Evolutionary conservation across 2,329 filamentous ascomycete species (phyloP).

Genomic region (Pseudocercospora macadamiae): DNA sequence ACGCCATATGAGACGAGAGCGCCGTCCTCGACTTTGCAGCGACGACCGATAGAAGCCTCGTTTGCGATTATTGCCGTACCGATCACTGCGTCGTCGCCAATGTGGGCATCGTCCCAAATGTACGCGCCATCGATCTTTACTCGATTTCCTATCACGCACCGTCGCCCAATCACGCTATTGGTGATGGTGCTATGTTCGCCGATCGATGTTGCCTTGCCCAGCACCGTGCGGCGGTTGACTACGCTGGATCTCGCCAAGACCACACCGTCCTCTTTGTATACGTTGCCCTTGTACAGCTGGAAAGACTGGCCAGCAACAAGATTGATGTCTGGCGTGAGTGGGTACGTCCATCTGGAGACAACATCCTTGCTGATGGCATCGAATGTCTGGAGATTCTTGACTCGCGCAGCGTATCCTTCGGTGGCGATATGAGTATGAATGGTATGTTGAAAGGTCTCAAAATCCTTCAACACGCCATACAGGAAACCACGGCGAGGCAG

Average conservation of each 20-base stretch:
- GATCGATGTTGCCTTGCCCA: constrained; percentile 76
- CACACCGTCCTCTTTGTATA: constrained; percentile 80
- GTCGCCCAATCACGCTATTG: constrained; percentile 79
- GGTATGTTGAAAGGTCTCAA: constrained; percentile 95
- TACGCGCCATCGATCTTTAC: constrained; percentile 78
- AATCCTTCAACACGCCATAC: constrained; percentile 92
- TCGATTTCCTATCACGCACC: constrained; percentile 84
- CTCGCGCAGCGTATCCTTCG: constrained; percentile 83
- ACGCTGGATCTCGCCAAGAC: constrained; percentile 72
- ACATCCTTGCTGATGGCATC: constrained; percentile 86
- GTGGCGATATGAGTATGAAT: constrained; percentile 86
- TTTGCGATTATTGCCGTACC: constrained; percentile 76
- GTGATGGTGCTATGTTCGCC: constrained; percentile 71
- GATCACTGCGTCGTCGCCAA: constrained; percentile 75
- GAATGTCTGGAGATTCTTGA: constrained; percentile 84
- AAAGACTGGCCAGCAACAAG: constrained; percentile 77
- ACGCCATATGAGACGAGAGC: constrained; percentile 81
- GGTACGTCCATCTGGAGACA: constrained; percentile 84
- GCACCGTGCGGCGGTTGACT: constrained; percentile 69
- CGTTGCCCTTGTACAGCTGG: constrained; percentile 66
- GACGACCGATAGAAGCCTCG: constrained; percentile 70
- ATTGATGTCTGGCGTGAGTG: constrained; percentile 87
- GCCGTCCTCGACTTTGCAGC: constrained; percentile 70
- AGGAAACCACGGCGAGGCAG: constrained; percentile 85
- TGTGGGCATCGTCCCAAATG: constrained; percentile 81